A percentile compares a stretch with the other conserved stretches of the same genome.
Conservation (phyloP, 169 alveolate species). For the Babesia gibsoni region DNA sequence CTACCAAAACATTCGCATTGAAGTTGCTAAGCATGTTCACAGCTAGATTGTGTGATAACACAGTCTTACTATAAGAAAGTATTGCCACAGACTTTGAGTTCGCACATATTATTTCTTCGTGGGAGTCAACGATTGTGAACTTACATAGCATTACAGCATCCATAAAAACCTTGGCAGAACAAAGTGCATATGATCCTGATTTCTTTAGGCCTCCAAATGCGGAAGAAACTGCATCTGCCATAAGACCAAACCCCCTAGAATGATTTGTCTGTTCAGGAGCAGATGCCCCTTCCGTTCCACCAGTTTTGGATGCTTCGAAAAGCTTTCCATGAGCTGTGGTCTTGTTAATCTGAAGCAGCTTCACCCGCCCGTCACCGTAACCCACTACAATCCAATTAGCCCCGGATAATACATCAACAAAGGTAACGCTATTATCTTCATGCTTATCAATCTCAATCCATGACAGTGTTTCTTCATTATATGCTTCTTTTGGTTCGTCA, state of each 20-base stretch:
- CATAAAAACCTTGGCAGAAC: conserved; percentile 42
- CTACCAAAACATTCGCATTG: conserved; percentile 21
- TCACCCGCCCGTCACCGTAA: conserved; percentile 47
- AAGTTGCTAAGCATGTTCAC: conserved; percentile 23
- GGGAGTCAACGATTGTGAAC: conserved; percentile 56
- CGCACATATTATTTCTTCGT: conserved; percentile 52
- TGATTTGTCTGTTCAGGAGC: background rate
- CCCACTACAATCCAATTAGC: conserved; percentile 55
- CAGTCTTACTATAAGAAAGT: conserved; percentile 43
- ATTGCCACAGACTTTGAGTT: conserved; percentile 28
- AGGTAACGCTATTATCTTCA: conserved; percentile 34
- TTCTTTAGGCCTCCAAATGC: conserved; percentile 55
- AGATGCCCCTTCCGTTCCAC: background rate
- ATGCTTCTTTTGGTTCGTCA: background rate
- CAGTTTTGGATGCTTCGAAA: background rate
- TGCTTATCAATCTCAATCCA: conserved; percentile 55
- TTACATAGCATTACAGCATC: conserved; percentile 40
- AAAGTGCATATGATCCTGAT: conserved; percentile 36
- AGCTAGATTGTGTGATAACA: conserved; percentile 44
- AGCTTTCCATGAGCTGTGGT: conserved; percentile 4
- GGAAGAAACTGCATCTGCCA: conserved; percentile 64
- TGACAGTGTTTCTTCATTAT: background rate
- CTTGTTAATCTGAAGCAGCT: conserved; percentile 35
- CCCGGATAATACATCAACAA: conserved; percentile 36
- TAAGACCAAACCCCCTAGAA: conserved; percentile 45